phyloP scores from a whole-genome alignment of 345 rosid species.

The Eutrema yunnanense region DNA sequence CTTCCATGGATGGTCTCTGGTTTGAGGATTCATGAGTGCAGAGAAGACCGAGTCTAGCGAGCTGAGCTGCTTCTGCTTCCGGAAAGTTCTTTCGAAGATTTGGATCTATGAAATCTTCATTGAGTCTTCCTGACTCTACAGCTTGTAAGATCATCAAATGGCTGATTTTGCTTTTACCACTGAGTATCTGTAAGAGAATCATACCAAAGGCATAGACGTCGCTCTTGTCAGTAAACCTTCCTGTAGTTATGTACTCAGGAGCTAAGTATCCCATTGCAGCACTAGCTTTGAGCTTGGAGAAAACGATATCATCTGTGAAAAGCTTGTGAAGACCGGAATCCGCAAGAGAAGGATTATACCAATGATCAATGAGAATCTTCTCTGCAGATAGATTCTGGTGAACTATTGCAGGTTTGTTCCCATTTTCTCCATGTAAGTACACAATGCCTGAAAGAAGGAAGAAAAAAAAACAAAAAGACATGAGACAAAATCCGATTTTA shows the following conservation, averaged over 20 bases:
- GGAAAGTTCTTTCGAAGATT: constrained; percentile 60
- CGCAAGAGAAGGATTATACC: constrained; percentile 61
- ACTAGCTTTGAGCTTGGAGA: constrained; percentile 84
- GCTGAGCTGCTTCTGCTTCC: constrained; percentile 52
- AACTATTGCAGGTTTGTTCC: constrained; percentile 56
- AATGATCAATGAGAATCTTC: constrained; percentile 68
- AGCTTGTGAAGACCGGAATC: constrained; percentile 90
- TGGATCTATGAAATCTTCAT: constrained; percentile 52
- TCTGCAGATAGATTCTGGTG: constrained; percentile 86
- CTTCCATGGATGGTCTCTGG: constrained; percentile 68
- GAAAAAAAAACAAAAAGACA: not conserved
- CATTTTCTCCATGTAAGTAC: constrained; percentile 62
- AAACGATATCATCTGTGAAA: constrained; percentile 79
- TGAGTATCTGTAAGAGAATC: constrained; percentile 65
- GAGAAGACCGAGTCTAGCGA: constrained; percentile 52
- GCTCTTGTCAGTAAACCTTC: constrained; percentile 84
- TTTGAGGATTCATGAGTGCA: constrained; percentile 71
- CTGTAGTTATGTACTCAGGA: constrained; percentile 88
- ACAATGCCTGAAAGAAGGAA: constrained; percentile 51
- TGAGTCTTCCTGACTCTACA: constrained; percentile 44
- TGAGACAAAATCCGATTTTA: not conserved
- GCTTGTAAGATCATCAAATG: constrained; percentile 38
- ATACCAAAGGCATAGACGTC: constrained; percentile 86
- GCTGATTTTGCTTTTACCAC: constrained; percentile 59
- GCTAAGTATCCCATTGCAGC: constrained; percentile 99